These are phyloP conservation scores for Nemania sp. DNA, from an alignment of 2,329 filamentous ascomycete species.

Conservation along the genomic window DNA sequence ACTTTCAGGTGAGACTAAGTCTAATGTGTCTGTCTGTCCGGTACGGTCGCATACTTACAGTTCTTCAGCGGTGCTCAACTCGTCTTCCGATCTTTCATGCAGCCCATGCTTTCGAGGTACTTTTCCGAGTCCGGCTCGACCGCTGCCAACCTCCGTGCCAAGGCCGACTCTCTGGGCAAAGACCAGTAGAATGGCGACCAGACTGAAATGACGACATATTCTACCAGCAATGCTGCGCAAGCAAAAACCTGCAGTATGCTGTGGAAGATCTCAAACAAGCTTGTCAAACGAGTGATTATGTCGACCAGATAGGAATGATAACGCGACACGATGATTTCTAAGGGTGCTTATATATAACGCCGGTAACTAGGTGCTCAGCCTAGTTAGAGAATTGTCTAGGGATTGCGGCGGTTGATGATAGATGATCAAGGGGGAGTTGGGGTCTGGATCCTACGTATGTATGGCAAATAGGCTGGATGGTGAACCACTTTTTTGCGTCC, in stretches of 20 bases:
- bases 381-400: background rate
- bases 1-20: slow-evolving; percentile 73
- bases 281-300: slow-evolving; percentile 8
- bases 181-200: slow-evolving; percentile 55
- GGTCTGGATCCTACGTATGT: slow-evolving; percentile 9
- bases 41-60: slow-evolving; percentile 27
- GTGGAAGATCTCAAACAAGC: slow-evolving; percentile 24
- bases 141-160: slow-evolving; percentile 83
- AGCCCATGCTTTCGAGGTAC: slow-evolving; percentile 90
- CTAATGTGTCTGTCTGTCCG: background rate
- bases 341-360: slow-evolving; percentile 4
- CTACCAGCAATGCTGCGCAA: too few relatives aligned
- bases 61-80: slow-evolving; percentile 81
- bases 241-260: slow-evolving; percentile 25
- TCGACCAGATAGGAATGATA: slow-evolving; percentile 11
- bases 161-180: slow-evolving; percentile 79
- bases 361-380: slow-evolving; percentile 1
- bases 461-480: slow-evolving; percentile 16
- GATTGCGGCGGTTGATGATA: slow-evolving; percentile 4
- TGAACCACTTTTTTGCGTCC: slow-evolving; percentile 15
- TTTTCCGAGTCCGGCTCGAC: slow-evolving; percentile 73
- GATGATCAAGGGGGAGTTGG: slow-evolving; percentile 10
- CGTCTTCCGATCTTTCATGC: slow-evolving; percentile 94
- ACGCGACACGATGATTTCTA: slow-evolving; percentile 5
- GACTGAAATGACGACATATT: slow-evolving; percentile 21